A percentile compares a stretch with the other conserved stretches of the same genome.
phyloP scores from a whole-genome alignment of 2,329 filamentous ascomycete genomes.

The Plenodomus lindquistii region DNA sequence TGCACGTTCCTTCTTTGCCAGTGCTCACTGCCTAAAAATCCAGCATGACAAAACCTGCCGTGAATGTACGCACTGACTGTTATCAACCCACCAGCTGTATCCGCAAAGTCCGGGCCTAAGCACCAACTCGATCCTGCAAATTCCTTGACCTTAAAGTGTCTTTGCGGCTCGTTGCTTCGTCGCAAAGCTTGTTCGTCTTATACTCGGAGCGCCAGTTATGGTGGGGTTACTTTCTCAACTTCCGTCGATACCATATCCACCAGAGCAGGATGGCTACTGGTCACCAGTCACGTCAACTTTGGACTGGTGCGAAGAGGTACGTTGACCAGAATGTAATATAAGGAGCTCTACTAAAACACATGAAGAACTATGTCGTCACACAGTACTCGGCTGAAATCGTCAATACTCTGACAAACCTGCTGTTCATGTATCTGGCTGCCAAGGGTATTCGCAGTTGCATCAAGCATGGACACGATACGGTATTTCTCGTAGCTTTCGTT shows the following conservation, averaged over 20 bases:
- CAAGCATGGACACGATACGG: constrained; percentile 70
- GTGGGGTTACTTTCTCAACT: constrained; percentile 43
- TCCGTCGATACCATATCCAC: constrained; percentile 54
- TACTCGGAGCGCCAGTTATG: constrained; percentile 14
- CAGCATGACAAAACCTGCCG: constrained; percentile 6
- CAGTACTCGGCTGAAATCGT: constrained; percentile 76
- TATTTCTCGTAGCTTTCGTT: constrained; percentile 71
- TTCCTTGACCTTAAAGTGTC: background rate
- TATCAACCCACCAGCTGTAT: constrained; percentile 11
- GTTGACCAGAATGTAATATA: constrained; percentile 5
- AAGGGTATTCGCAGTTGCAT: constrained; percentile 76
- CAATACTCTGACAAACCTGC: constrained; percentile 78
- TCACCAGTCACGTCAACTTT: constrained; percentile 71
- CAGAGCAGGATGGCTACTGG: constrained; percentile 65
- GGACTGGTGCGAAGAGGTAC: constrained; percentile 80
- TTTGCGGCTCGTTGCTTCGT: background rate
- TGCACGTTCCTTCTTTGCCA: background rate
- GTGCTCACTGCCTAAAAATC: constrained; percentile 3
- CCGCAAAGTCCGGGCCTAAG: constrained; percentile 19
- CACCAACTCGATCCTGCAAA: constrained; percentile 3
- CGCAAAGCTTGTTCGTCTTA: background rate
- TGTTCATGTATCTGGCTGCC: constrained; percentile 78
- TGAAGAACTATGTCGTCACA: constrained; percentile 74
- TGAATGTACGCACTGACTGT: constrained; percentile 11
- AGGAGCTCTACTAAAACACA: constrained; percentile 6